Base-by-base conservation (phyloP, 2,329 filamentous ascomycete genomes). In the Calycina herbarum region DNA sequence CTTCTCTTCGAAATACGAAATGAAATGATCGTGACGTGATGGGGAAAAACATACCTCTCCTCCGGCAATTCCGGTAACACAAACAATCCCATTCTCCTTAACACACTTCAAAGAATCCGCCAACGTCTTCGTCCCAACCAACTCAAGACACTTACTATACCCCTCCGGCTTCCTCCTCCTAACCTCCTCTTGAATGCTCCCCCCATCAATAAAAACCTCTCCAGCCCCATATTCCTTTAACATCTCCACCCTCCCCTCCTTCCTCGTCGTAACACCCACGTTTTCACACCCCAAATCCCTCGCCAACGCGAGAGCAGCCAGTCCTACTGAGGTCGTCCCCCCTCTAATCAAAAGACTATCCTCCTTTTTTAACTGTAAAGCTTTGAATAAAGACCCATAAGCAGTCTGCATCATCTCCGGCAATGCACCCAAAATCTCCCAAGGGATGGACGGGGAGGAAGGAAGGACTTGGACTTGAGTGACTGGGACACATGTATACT, bases 381-480 rank as follows among this genome's bases (percentile, higher is more conserved):
- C 72, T 57, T 72, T 74, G n/a, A 78, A 77, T 45, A 84, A 66
- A 6, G 76, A 76, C 0, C 82, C 82, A 71, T 78, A 83, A 1
- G 82, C 79, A 2, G 82, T 83, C 73, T 83, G 81, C 66, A 84
- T 65, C 81, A 84, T 83, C 72, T 83, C 82, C 2, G 81, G 81
- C 62, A 82, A 73, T 0, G 82, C 81, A 5, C 80, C 82, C 1
- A 84, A 67, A 1, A 76, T 72, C 33, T 78, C 75, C 81, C 81
- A 82, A 0, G 73, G 69, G 5, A 82, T 68, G 10, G 73, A 70
- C 4, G 75, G 77, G 35, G 74, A 70, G 10, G 35, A 38, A 2
- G 35, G 35, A n/a, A 81, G 66, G 5, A 70, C 68, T 60, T 79
- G 79, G 8, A 80, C 76, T 66, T 82, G 79, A 11, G 64, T 68